Evolutionary conservation across 495 filamentous ascomycete species (phyloP), one percentile per base, ranked within the genome.

Genomic region (Poronia punctata): DNA sequence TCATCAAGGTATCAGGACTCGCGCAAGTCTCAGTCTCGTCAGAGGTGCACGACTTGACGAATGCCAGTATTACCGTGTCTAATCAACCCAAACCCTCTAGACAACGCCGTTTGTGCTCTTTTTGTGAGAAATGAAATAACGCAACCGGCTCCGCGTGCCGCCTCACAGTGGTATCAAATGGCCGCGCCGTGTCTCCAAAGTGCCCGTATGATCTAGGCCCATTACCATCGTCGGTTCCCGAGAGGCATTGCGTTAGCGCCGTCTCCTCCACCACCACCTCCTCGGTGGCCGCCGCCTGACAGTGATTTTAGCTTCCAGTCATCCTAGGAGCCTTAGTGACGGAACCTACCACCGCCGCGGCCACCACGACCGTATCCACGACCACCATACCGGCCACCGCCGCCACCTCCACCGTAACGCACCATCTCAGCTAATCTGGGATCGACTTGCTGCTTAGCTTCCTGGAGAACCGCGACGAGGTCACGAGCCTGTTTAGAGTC

Each of bases 371-470:
- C 65, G 56, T 75, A 70, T 39, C 83, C 72, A 46, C 55, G 48
- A 43, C 55, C 54, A 46, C 84, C 78, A 46, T 76, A 75, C 40
- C 79, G 75, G 50, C 80, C 75, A 46, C 83, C 74, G 38, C 88
- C 85, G 49, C 90, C 89, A 36, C 89, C 87, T 45, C 88, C 86
- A 57, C 85, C 72, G 65, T 88, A 95, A 60, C 92, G 86, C 40
- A 80, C 81, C 92, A 97, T 97, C 72, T 98, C 92, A 45, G 80
- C 76, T 43, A 98, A 83, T 66, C 86, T 80, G 54, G 92, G 92
- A 57, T 97, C 93, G 64, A 98, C 88, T 67, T 95, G 86, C 70
- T 98, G 92, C 73, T 98, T 98, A 48, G 92, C 89, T 67, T 98
- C 92, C 50, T 80, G 83, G 50, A 98, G 85, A 48, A 98, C 85